These are phyloP conservation scores for Calonectria leucothoes DNA, from an alignment of 2,329 filamentous ascomycete species.

Conservation along the genomic window DNA sequence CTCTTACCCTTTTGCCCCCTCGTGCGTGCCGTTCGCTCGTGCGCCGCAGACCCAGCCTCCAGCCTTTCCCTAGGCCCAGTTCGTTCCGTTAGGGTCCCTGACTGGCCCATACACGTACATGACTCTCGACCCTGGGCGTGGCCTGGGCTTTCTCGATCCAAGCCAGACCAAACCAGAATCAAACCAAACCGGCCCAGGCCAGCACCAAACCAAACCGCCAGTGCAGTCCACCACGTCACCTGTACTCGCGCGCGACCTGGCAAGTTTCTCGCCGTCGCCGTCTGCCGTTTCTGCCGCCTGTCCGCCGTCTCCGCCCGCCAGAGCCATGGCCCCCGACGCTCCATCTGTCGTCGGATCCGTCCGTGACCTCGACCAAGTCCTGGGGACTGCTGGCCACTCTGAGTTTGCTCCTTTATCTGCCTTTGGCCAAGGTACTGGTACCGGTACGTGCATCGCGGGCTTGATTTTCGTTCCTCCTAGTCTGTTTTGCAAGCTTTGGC, in stretches of 20 bases:
- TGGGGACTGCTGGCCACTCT: constrained; percentile 2
- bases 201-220: not conserved
- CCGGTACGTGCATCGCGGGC: constrained; percentile 9
- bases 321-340: constrained; percentile 13
- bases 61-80: not conserved
- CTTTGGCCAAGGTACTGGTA: not conserved
- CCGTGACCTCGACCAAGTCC: constrained; percentile 12
- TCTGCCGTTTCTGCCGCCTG: not conserved
- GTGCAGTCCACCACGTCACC: constrained; percentile 3
- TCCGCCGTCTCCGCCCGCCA: constrained; percentile 2
- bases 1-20: constrained; percentile 7
- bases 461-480: constrained; percentile 6
- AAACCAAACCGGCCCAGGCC: not conserved
- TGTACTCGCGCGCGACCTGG: not conserved
- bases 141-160: not conserved
- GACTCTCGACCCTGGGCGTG: constrained; percentile 1
- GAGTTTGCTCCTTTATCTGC: constrained; percentile 9
- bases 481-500: constrained; percentile 15
- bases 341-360: constrained; percentile 25
- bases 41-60: constrained; percentile 1
- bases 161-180: not conserved
- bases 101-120: not conserved
- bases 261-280: not conserved
- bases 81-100: not conserved
- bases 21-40: not conserved